Conservation (phyloP, 495 filamentous ascomycete genomes). For the Neurospora africana region DNA sequence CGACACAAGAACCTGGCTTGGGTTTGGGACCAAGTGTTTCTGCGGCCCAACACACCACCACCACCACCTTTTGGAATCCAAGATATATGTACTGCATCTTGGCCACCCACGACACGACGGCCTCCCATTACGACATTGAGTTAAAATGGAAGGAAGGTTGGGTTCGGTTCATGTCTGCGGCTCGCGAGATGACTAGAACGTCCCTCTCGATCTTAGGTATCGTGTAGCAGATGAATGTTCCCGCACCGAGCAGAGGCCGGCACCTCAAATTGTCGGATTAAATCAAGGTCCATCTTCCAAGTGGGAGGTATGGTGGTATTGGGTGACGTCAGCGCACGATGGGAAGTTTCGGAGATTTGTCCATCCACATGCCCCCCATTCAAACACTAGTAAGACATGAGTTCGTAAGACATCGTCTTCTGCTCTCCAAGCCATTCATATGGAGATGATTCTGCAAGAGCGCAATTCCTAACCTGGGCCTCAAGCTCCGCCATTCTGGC, state of each 20-base stretch:
- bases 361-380: neutral
- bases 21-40: neutral
- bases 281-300: neutral
- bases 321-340: neutral
- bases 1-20: neutral
- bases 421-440: neutral
- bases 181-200: neutral
- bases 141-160: neutral
- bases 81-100: neutral
- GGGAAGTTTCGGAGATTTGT: neutral
- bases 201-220: neutral
- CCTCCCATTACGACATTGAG: neutral
- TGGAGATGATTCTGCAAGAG: neutral
- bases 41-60: neutral
- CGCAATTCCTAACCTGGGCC: neutral
- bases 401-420: neutral
- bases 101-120: neutral
- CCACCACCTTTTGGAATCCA: neutral
- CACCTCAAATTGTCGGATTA: too few species aligned
- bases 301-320: neutral
- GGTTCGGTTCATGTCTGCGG: neutral
- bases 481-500: slow-evolving; percentile 10
- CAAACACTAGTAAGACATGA: neutral
- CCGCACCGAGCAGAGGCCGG: too few species aligned
- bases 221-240: too few species aligned